Evolutionary conservation across 2,329 filamentous ascomycete species (phyloP), one percentile per base, ranked within the genome.

Genomic region (Remersonia thermophila): DNA sequence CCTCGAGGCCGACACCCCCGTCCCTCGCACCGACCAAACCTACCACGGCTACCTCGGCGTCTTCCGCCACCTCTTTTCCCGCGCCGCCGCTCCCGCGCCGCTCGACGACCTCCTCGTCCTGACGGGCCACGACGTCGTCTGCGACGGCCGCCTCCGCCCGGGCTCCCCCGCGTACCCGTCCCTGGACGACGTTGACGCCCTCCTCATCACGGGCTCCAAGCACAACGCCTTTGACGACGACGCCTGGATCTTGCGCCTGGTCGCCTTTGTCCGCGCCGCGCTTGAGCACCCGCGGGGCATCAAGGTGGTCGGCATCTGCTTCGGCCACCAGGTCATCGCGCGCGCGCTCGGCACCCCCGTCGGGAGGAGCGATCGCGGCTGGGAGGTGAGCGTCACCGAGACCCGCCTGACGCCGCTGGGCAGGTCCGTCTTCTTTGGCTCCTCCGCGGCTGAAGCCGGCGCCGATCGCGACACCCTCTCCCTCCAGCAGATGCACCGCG

Each of bases 401-500:
- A 65, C 89, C 28, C 57, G 75, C 40, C 62, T 93, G 53, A 83
- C 77, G 4, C 63, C 69, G 16, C 70, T 71, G 51, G 86, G 85
- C 4, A 79, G 75, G 57, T 67, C 79, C 46, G 42, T 93, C 1
- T 87, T 93, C 55, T 73, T 74, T 6, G 73, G 25, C 8, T 8
- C 2, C 3, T 13, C 7, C 4, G 9, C n/a, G 6, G 13, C 9
- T 23, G 16, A 9, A 7, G 7, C 16, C 3, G 14, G 11, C 3
- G 4, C 3, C 4, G 10, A 27, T 14, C 26, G 82, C 77, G 67
- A 67, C 16, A 71, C 27, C 10, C 27, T 13, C 12, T 13, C 7
- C 27, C 27, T 93, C 42, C 80, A 87, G 55, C 83, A 93, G 57
- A 89, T 93, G 82, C 85, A 94, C 58, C 73, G 77, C 45, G 84